Percentiles rank a stretch among this genome's conserved stretches.
Conservation (phyloP, 169 alveolate genomes). For the Cryptosporidium sp. region DNA sequence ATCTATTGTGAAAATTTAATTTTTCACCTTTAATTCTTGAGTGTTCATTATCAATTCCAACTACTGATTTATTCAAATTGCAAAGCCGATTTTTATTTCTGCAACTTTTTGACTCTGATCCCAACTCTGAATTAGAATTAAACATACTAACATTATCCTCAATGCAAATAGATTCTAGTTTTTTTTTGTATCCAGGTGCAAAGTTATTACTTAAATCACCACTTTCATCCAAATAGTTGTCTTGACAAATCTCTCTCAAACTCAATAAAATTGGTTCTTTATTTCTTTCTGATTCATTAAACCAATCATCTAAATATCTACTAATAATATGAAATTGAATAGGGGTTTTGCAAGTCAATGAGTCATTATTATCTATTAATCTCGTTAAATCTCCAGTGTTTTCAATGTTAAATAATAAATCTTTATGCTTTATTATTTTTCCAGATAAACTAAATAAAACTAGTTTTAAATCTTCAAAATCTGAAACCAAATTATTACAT, state of each 20-base stretch:
- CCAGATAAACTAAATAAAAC: slow-evolving; percentile 21
- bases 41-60: not conserved
- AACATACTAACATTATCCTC: not conserved
- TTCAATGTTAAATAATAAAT: slow-evolving; percentile 6
- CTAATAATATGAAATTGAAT: not conserved
- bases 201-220: not conserved
- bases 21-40: not conserved
- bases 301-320: not conserved
- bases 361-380: not conserved
- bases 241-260: not conserved
- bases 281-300: not conserved
- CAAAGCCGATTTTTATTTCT: not conserved
- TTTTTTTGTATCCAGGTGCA: not conserved
- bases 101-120: not conserved
- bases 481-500: not conserved
- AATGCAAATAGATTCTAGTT: not conserved
- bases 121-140: not conserved
- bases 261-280: not conserved
- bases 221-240: not conserved
- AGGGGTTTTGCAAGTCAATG: not conserved
- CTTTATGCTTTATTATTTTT: slow-evolving; percentile 6
- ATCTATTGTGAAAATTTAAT: not conserved
- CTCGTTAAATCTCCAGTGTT: not conserved
- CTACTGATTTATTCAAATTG: not conserved
- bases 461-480: slow-evolving; percentile 11